Conservation (phyloP, 73 alveolate genomes). For the Durusdinium trenchii region DNA sequence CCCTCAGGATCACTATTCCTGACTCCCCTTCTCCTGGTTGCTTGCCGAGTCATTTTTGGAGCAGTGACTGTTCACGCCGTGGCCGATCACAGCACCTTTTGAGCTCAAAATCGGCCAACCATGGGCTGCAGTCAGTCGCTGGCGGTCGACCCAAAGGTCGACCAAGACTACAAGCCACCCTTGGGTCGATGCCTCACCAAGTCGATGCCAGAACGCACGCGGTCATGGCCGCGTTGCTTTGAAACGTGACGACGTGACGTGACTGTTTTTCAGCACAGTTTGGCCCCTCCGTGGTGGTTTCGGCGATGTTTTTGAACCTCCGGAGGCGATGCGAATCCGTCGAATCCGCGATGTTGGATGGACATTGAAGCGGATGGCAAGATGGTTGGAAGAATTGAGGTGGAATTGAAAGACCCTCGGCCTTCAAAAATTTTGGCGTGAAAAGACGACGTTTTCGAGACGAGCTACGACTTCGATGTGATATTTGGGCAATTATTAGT, state of each 20-base stretch:
- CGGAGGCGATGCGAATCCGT: constrained; percentile 25
- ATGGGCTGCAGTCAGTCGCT: constrained; percentile 42
- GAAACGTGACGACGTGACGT: background rate
- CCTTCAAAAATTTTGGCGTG: background rate
- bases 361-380: constrained; percentile 82
- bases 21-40: too few relatives aligned
- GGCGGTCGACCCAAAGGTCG: constrained; percentile 67
- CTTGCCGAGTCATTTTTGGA: too few relatives aligned
- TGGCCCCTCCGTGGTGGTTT: too few relatives aligned
- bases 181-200: background rate
- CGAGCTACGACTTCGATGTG: background rate
- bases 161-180: constrained; percentile 37
- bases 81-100: too few relatives aligned
- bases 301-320: too few relatives aligned
- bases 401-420: constrained; percentile 51
- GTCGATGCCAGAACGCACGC: background rate
- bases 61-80: too few relatives aligned
- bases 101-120: too few relatives aligned
- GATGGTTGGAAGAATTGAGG: constrained; percentile 53
- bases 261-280: too few relatives aligned
- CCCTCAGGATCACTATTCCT: too few relatives aligned
- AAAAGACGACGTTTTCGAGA: background rate
- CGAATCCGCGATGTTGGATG: constrained; percentile 48
- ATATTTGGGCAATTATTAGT: background rate
- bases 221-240: background rate